Evolutionary conservation across 345 rosid genomes (phyloP), one percentile per base, ranked within the genome.

Genomic region (Murraya paniculata): DNA sequence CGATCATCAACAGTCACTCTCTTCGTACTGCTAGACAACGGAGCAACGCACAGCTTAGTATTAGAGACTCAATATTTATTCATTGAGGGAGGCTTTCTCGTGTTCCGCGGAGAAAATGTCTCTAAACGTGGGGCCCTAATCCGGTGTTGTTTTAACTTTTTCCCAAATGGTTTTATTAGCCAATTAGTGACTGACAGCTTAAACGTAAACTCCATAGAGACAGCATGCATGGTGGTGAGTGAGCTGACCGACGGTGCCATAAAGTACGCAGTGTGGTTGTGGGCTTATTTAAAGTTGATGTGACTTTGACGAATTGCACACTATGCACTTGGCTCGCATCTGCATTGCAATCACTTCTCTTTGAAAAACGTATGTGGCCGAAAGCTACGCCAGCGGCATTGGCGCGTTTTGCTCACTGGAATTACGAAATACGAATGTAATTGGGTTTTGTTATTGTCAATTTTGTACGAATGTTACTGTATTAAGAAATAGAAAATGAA

Each of bases 221-320:
- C 72, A 41, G 5, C 9, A 18, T 65, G 0, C 74, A 55, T 55
- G 45, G 41, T 1, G 45, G 45, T 10, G 13, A 9, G 45, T 9
- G 0, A 9, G 61, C 25, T 21, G 60, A 53, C 41, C 8, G 76
- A 35, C 66, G 76, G 55, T 72, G 75, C 64, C 62, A 53, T 72
- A 21, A 72, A 58, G 66, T 24, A 11, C 61, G 74, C 61, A 8
- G 14, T 30, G 74, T 19, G 2, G 61, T 53, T 48, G 59, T 16
- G 73, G 50, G 48, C 27, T 4, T 2, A 31, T 6, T 14, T 24
- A 73, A 73, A 73, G 76, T 8, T 59, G 66, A 73, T 73, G 76
- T 58, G 67, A 58, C 66, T 25, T 24, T 3, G 18, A 45, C 50
- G 16, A 13, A 13, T 45, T 4, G 50, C 16, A 3, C 50, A 2